A percentile compares a stretch with the other conserved stretches of the same genome.
phyloP scores from a whole-genome alignment of 177 flowering plant species.

The Vitis hybrid region DNA sequence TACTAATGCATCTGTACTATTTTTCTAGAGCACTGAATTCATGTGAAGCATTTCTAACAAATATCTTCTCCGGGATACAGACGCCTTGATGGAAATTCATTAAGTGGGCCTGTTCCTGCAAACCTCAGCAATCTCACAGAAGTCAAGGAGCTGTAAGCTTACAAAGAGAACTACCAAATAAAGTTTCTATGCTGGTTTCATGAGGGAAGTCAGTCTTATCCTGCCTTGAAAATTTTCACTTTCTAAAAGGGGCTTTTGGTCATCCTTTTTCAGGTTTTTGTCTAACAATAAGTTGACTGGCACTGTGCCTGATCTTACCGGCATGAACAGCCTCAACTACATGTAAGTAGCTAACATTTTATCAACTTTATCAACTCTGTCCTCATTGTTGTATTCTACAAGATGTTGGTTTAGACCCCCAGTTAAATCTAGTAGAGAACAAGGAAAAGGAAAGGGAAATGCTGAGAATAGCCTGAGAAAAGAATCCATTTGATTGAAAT shows the following conservation, averaged over 20 bases:
- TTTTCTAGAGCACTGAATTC: background rate
- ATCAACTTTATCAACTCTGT: background rate
- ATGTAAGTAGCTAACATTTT: slow-evolving; percentile 40
- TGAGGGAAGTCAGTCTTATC: background rate
- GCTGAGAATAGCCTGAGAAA: no score
- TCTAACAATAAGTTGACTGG: slow-evolving; percentile 57
- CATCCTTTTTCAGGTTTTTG: slow-evolving; percentile 36
- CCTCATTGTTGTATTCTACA: no score
- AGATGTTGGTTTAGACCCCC: no score
- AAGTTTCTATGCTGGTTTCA: background rate
- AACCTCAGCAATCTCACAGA: slow-evolving; percentile 51
- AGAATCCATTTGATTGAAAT: background rate
- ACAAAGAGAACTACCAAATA: background rate
- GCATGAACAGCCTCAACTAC: slow-evolving; percentile 41
- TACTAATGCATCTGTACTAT: background rate
- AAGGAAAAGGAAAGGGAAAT: no score
- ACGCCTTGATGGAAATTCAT: slow-evolving; percentile 57
- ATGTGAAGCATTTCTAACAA: background rate
- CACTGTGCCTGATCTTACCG: slow-evolving; percentile 54
- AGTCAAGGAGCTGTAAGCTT: slow-evolving; percentile 47
- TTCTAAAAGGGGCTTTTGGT: background rate
- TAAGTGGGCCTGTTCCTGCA: slow-evolving; percentile 47
- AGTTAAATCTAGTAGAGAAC: no score
- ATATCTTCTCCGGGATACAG: slow-evolving; percentile 30
- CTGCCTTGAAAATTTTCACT: background rate